Evolutionary conservation across 2,329 filamentous ascomycete genomes (phyloP), one percentile per base, ranked within the genome.

Genomic region (Anisogramma anomala): DNA sequence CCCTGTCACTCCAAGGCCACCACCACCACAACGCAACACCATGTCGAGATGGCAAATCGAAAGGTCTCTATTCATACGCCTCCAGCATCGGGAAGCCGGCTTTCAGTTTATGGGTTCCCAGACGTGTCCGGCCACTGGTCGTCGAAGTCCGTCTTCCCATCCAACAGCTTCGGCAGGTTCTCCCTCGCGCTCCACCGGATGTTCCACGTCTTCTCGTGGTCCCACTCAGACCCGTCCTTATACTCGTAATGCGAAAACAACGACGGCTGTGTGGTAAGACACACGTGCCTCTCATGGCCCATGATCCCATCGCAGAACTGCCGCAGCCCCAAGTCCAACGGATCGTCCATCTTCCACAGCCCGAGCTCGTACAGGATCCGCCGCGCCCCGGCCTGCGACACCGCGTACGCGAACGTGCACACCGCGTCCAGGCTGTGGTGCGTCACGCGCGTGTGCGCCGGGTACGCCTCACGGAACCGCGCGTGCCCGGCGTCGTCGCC

Each of bases 251-350:
- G 28, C 61, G 58, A 32, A 10, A 58, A 55, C 39, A 61, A 60
- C 2, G 61, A 44, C 19, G 55, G 55, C 13, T 58, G 59, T 33
- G 57, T 57, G 23, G n/a, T n/a, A n/a, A n/a, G n/a, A 63, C 53
- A 20, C 53, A 56, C 14, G 60, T 41, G 31, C 59, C 61, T 37
- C 49, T 54, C 11, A 52, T 22, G 14, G 40, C 11, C n/a, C 5
- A 55, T 49, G 27, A 48, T 47, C 10, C 57, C 49, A n/a, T 54
- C 54, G 42, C 61, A 63, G 36, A 63, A 51, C n/a, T 59, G 52
- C 14, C 58, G 56, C 15, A 64, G 50, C 10, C 57, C 58, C 36
- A 58, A 55, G 41, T 66, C 63, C 33, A 57, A 58, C 1, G 56
- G 47, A 40, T 52, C 49, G 19, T 49, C 40, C 14, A 62, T 49